Base-by-base conservation (phyloP, 2,329 filamentous ascomycete genomes). In the Hypoxylon sp. region DNA sequence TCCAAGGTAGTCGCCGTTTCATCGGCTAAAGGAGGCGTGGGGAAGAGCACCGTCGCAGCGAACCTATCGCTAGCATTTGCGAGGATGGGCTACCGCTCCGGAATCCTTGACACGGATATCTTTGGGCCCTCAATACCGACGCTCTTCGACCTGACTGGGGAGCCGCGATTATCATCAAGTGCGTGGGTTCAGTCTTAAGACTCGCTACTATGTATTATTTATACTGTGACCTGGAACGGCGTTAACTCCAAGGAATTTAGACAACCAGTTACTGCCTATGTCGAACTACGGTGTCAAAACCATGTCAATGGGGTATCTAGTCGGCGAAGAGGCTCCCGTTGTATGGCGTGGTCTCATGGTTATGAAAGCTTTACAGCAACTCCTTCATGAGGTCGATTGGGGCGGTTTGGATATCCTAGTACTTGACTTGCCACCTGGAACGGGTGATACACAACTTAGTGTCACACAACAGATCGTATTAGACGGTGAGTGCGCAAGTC, bases 321-420 rank as follows among this genome's bases (percentile, higher is more conserved):
- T 97, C 1, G 88, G 88, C 19, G 91, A 94, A 71, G 87, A 90
- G 10, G 92, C 93, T 4, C 93, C 94, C 0, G 92, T 99, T 14
- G 94, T 96, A 33, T 99, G 96, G 96, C 90, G 96, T 57, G 96
- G 96, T 0, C 87, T 97, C 2, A 98, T 99, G 94, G 93, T 98
- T 13, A 97, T 97, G 86, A 99, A 98, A 78, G 96, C 96, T 0
- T 86, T 99, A 71, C 94, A 98, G 74, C 96, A 99, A 78, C 89
- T 99, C 4, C 87, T 99, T 6, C 95, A 98, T 78, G 94, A 97
- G 73, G 96, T 99, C 0, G 92, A 96, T 59, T 99, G 96, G 96
- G 93, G 91, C 13, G 91, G 90, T 11, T 84, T 99, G 2, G 96
- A 99, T 78, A 83, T 98, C 1, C 85, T 99, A 0, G 91, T 99